Evolutionary conservation across 768 basidiomycete genomes (phyloP), one percentile per base, ranked within the genome.

Genomic region (Clavulina sp.): DNA sequence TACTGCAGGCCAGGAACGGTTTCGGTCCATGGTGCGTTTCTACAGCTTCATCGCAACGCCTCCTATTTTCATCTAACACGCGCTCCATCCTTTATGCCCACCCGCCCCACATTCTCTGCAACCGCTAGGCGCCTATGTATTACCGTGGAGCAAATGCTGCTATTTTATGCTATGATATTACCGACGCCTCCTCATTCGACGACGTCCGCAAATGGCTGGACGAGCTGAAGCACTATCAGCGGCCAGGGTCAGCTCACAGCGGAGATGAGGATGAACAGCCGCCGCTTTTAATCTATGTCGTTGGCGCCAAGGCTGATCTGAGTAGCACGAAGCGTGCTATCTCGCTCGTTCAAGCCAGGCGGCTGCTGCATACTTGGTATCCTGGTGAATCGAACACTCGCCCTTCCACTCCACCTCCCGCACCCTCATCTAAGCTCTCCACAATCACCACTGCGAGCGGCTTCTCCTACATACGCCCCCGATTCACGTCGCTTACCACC

Each of bases 121-220:
- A 21, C 41, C 38, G 49, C n/a, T 60, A 87, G 87, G 89, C 89
- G 60, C 87, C 86, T 58, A 89, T 93, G 81, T 93, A 92, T 70
- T 92, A 92, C 73, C 80, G 88, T 68, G 88, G 88, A 63, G 86
- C 91, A 60, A 85, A 92, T 63, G 91, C 89, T 57, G 91, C 91
- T 33, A 75, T 96, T 56, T 73, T 95, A 59, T 73, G 93, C 63
- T 96, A 96, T 69, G 91, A 96, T 72, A 87, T 93, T 59, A 92
- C 92, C 61, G 87, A 86, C 67, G 74, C 75, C 54, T 71, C 80
- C 52, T 83, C 84, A 26, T 89, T 96, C 69, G 79, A 87, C 56
- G 91, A 92, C 64, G 77, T 95, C 59, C 76, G 81, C 58, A 83
- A 84, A 57, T 96, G 91, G 91, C 73, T 70, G 18, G 81, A 86